Evolutionary conservation across 106 monocot genomes (phyloP).

Genomic region (Dendrobium catenatum): DNA sequence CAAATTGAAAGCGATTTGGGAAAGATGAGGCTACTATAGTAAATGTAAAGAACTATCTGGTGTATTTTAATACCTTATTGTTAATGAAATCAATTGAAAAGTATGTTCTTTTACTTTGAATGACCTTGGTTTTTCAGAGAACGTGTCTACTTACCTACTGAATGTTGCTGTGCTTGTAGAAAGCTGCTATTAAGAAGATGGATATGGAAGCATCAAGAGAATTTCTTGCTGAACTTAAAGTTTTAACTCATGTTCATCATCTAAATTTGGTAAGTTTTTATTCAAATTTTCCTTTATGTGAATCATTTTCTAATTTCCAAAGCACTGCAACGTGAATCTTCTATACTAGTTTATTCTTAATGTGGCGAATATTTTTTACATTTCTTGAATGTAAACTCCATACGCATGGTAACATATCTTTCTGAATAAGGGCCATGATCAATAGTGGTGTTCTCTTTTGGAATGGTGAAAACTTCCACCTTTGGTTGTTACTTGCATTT

Average conservation of each 20-base stretch:
- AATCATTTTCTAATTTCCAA: background rate
- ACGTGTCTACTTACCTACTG: background rate
- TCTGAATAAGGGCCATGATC: background rate
- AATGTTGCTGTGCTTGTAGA: slow-evolving; percentile 37
- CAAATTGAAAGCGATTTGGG: background rate
- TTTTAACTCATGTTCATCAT: slow-evolving; percentile 88
- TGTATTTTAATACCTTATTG: background rate
- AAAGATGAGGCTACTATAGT: background rate
- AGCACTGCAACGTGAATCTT: background rate
- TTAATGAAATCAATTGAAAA: background rate
- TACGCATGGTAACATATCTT: background rate
- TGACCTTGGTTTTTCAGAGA: background rate
- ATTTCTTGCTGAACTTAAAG: slow-evolving; percentile 92
- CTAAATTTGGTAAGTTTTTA: slow-evolving; percentile 68
- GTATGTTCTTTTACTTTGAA: background rate
- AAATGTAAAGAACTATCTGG: background rate
- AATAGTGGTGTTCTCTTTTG: background rate
- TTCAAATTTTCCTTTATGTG: background rate
- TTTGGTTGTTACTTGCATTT: background rate
- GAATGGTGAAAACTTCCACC: background rate
- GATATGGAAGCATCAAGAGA: slow-evolving; percentile 68
- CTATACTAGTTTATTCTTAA: background rate
- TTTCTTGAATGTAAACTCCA: background rate
- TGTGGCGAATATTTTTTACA: background rate
- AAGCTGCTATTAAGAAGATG: slow-evolving; percentile 96